These are phyloP conservation scores for Chlorophyllum brunneum DNA, from an alignment of 768 basidiomycete genomes.

Conservation along the genomic window DNA sequence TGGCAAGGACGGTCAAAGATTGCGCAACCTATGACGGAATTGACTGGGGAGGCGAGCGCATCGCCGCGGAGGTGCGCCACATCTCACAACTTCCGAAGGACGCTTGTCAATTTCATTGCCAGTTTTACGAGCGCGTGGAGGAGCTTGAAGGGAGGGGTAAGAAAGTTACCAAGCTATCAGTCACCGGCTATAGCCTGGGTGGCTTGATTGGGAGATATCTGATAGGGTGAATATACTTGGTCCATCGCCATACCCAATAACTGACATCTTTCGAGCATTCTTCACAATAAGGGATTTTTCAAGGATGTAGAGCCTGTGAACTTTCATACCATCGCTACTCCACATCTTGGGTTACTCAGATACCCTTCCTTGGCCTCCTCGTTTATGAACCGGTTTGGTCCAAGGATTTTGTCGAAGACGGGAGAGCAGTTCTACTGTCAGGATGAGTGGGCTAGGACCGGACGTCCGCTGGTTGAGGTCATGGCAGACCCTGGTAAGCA, in stretches of 20 bases:
- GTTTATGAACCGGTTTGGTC: constrained; percentile 53
- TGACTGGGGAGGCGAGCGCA: constrained; percentile 80
- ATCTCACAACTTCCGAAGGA: not conserved
- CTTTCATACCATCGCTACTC: constrained; percentile 82
- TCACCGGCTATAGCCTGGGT: constrained; percentile 78
- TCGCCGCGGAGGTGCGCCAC: constrained; percentile 66
- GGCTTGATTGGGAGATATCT: constrained; percentile 80
- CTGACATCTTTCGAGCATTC: constrained; percentile 37
- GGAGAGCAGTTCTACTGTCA: constrained; percentile 75
- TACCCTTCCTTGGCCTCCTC: constrained; percentile 58
- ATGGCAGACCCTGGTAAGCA: constrained; percentile 74
- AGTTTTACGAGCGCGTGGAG: constrained; percentile 58
- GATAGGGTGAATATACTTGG: constrained; percentile 48
- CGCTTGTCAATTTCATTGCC: not conserved
- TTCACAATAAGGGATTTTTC: constrained; percentile 71
- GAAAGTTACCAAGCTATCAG: constrained; percentile 64
- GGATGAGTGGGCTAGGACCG: constrained; percentile 69
- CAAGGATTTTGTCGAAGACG: constrained; percentile 69
- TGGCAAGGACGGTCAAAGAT: constrained; percentile 61
- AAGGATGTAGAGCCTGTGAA: constrained; percentile 66
- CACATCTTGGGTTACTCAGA: constrained; percentile 71
- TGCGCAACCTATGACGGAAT: constrained; percentile 79
- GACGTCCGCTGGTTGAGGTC: constrained; percentile 65
- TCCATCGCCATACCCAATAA: not conserved
- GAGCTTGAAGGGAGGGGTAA: constrained; percentile 49